phyloP scores from a whole-genome alignment of 208 protist species.

The Acanthamoeba sp. region DNA sequence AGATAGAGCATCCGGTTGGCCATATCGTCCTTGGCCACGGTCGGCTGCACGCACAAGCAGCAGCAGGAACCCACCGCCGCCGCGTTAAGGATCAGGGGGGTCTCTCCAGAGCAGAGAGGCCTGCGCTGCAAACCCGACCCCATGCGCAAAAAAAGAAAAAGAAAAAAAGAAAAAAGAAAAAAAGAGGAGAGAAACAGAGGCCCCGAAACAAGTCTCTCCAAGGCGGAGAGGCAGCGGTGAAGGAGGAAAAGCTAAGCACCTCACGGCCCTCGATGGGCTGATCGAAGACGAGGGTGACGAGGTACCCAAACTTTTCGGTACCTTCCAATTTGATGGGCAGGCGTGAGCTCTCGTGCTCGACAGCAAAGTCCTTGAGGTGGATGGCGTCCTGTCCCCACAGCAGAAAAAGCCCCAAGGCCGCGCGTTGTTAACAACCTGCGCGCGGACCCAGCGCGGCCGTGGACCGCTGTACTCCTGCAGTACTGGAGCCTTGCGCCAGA shows the following conservation, averaged over 20 bases:
- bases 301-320: conserved; percentile 17
- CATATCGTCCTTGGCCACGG: conserved; percentile 15
- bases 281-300: conserved; percentile 65
- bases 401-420: neutral
- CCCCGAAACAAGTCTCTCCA: too few relatives aligned
- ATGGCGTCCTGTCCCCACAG: neutral
- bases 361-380: conserved; percentile 45
- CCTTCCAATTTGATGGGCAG: conserved; percentile 42
- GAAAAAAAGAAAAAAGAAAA: neutral
- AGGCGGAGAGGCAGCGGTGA: too few relatives aligned
- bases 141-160: too few relatives aligned
- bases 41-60: neutral
- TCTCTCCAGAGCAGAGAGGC: too few relatives aligned
- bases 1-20: conserved; percentile 10
- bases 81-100: too few relatives aligned
- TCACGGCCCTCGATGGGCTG: neutral
- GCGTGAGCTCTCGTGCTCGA: neutral
- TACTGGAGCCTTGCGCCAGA: too few relatives aligned
- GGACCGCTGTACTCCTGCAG: too few relatives aligned
- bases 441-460: too few relatives aligned
- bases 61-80: neutral
- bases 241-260: too few relatives aligned
- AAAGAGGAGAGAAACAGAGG: too few relatives aligned
- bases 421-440: neutral
- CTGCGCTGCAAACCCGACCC: neutral